Conservation (phyloP, 208 protist genomes). For the Trypanosoma lewisi region DNA sequence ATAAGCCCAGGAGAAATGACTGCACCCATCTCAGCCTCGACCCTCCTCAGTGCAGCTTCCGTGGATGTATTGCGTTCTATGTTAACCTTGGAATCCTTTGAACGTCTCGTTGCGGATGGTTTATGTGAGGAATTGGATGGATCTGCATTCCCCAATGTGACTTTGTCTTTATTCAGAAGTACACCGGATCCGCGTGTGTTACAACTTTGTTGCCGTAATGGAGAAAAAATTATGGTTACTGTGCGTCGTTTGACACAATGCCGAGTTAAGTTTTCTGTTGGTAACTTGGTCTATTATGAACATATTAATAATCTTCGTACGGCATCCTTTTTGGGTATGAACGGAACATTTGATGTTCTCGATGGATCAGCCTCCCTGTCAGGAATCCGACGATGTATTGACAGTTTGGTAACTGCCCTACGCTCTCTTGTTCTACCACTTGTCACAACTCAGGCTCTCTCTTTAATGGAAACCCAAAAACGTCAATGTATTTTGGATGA, state of each 20-base stretch:
- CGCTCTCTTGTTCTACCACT: slow-evolving; percentile 59
- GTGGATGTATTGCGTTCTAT: slow-evolving; percentile 87
- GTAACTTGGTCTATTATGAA: slow-evolving; percentile 67
- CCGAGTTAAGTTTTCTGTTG: slow-evolving; percentile 74
- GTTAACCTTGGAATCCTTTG: slow-evolving; percentile 80
- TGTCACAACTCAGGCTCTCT: slow-evolving; percentile 72
- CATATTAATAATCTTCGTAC: slow-evolving; percentile 81
- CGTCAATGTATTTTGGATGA: slow-evolving; percentile 63
- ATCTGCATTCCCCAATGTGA: slow-evolving; percentile 63
- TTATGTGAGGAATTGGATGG: slow-evolving; percentile 70
- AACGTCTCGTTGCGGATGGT: slow-evolving; percentile 60
- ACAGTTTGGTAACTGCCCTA: slow-evolving; percentile 56
- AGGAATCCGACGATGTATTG: slow-evolving; percentile 66
- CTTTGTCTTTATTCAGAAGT: slow-evolving; percentile 81
- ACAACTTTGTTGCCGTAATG: slow-evolving; percentile 48
- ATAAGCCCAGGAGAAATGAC: slow-evolving; percentile 81
- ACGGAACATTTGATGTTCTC: slow-evolving; percentile 51
- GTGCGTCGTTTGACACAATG: slow-evolving; percentile 67
- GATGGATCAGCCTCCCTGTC: slow-evolving; percentile 36
- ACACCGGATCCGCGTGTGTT: slow-evolving; percentile 76
- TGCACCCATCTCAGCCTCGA: slow-evolving; percentile 68
- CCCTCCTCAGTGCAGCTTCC: slow-evolving; percentile 71
- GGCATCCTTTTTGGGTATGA: slow-evolving; percentile 52
- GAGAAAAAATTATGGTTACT: slow-evolving; percentile 55
- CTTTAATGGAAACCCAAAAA: slow-evolving; percentile 50